Evolutionary conservation across 2,329 filamentous ascomycete species (phyloP), one percentile per base, ranked within the genome.

Genomic region (Tolypocladium capitatum): DNA sequence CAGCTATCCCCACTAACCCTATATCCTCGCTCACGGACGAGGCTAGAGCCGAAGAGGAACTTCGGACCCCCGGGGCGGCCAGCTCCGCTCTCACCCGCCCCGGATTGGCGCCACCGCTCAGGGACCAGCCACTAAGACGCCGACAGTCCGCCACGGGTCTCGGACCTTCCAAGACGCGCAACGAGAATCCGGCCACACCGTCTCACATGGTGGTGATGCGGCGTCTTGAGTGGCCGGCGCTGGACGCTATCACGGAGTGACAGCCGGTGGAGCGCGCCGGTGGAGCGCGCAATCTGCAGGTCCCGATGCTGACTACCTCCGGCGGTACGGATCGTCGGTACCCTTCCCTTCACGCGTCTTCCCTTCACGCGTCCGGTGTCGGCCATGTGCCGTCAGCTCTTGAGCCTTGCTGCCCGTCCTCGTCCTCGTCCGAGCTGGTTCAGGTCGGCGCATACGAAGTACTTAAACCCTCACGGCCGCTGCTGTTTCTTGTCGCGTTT

Each of bases 151-250:
- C 5, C 24, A 27, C 27, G 27, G 6, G 3, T 6, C 8, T 5
- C 6, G 4, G 2, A 5, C 48, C 46, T 50, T 50, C 43, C 48
- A 43, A 48, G 48, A 46, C 33, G 46, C 48, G 41, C 45, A 45
- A 47, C 48, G n/a, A n/a, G n/a, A 16, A n/a, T 45, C 45, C n/a
- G 45, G 32, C 24, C 45, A 45, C 24, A 32, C 24, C 45, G n/a
- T 32, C 45, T 43, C 48, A 49, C 48, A 45, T 49, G 48, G 40
- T 35, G 31, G 38, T 20, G 11, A 41, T 28, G n/a, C n/a, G 40
- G 45, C 8, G 32, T 10, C 31, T 30, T 49, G 45, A 49, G 27
- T 49, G 48, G 43, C 24, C 5, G 18, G 43, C 2, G 18, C 20
- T 40, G 16, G 24, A 18, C 16, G 28, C 6, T 20, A 43, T 43